Evolutionary conservation across 176 grass and related monocot species (phyloP).

Genomic region (Microstegium vimineum): DNA sequence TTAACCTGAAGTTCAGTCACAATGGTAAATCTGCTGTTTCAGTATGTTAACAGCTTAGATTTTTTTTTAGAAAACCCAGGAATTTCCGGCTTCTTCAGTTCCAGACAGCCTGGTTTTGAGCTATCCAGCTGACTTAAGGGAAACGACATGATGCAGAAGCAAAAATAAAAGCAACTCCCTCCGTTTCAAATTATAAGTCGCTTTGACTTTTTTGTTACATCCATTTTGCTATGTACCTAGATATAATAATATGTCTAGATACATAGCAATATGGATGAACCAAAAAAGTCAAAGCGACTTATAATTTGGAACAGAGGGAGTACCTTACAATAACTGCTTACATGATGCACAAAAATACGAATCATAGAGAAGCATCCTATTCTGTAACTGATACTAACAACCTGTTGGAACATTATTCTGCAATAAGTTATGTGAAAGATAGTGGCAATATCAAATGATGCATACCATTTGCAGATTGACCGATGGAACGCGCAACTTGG

Average conservation of each 20-base stretch:
- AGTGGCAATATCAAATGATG: neutral
- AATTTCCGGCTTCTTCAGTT: neutral
- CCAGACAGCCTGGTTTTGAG: neutral
- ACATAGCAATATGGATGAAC: no score
- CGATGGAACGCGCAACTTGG: constrained; percentile 84
- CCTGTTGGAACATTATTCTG: neutral
- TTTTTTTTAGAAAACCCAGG: neutral
- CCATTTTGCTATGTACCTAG: no score
- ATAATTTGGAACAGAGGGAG: no score
- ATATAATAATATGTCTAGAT: no score
- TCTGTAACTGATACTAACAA: neutral
- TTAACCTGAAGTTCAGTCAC: neutral
- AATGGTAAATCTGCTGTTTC: neutral
- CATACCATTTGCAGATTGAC: constrained; percentile 63
- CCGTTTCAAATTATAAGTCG: no score
- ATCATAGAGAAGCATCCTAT: neutral
- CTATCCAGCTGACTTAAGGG: neutral
- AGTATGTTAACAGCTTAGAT: neutral
- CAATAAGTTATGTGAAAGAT: neutral
- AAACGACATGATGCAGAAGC: neutral
- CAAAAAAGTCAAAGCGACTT: no score
- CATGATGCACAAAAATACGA: neutral
- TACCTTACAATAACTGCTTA: neutral
- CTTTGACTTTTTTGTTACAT: no score
- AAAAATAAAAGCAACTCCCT: neutral